phyloP scores from a whole-genome alignment of 352 stramenopile species.

The Pythium coloratum region DNA sequence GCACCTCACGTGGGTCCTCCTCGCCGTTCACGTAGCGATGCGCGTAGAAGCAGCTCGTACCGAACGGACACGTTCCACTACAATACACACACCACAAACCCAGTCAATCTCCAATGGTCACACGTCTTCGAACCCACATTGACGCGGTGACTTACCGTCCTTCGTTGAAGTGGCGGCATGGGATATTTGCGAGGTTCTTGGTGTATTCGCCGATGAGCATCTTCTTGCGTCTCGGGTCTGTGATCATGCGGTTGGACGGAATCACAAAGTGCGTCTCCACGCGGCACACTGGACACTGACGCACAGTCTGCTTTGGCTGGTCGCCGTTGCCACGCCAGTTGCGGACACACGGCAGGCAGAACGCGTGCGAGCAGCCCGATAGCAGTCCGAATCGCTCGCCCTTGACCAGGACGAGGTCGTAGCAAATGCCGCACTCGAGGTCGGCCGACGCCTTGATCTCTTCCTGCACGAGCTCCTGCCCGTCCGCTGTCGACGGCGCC shows the following conservation, averaged over 20 bases:
- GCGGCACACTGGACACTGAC: constrained; percentile 75
- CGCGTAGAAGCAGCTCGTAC: constrained; percentile 87
- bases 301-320: constrained; percentile 77
- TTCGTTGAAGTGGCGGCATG: constrained; percentile 83
- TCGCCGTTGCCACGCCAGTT: constrained; percentile 69
- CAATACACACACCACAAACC: constrained; percentile 11
- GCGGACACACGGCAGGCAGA: constrained; percentile 82
- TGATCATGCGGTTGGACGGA: constrained; percentile 80
- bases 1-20: constrained; percentile 56
- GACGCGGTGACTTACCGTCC: constrained; percentile 42
- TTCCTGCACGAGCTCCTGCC: constrained; percentile 55
- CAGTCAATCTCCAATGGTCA: constrained; percentile 6
- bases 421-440: constrained; percentile 87
- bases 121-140: too few species aligned
- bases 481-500: constrained; percentile 41
- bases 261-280: constrained; percentile 84
- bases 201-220: constrained; percentile 68
- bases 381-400: constrained; percentile 82
- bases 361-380: constrained; percentile 77
- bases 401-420: constrained; percentile 73
- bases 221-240: constrained; percentile 61
- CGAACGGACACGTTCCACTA: constrained; percentile 81
- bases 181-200: constrained; percentile 73
- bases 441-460: constrained; percentile 66
- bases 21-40: constrained; percentile 72